A percentile compares a stretch with the other conserved stretches of the same genome.
Conservation (phyloP, 441 rosid genomes). For the Erodium trifolium region DNA sequence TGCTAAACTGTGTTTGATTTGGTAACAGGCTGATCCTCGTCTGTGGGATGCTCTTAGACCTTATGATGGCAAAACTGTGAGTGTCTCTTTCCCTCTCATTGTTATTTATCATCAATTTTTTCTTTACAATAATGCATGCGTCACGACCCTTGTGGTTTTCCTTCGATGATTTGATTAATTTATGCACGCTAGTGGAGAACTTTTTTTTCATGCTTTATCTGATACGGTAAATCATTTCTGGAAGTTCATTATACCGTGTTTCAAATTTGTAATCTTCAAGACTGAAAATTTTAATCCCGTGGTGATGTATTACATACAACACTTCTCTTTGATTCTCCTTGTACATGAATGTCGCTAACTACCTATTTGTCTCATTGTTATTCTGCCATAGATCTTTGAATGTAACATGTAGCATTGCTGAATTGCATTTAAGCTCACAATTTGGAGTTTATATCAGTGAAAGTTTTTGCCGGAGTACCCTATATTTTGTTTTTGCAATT, state of each 20-base stretch:
- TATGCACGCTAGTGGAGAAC: neutral
- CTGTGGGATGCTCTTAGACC: conserved; percentile 48
- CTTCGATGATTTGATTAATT: neutral
- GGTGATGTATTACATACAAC: too few species aligned
- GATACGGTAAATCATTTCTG: neutral
- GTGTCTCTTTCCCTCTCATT: conserved; percentile 15
- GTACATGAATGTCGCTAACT: too few species aligned
- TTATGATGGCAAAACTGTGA: conserved; percentile 67
- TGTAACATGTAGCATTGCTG: too few species aligned
- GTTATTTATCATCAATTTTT: neutral
- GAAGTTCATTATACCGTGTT: neutral
- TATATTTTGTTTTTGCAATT: too few species aligned
- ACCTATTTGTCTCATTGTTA: too few species aligned
- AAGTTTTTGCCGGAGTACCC: too few species aligned
- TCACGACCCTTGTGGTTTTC: neutral
- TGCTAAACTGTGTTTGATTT: neutral
- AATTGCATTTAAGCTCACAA: too few species aligned
- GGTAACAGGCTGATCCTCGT: conserved; percentile 41
- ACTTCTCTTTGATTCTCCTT: too few species aligned
- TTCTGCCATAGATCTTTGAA: too few species aligned
- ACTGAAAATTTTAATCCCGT: neutral
- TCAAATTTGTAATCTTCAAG: neutral
- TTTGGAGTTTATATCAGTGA: too few species aligned
- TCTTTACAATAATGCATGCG: neutral
- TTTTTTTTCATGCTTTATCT: neutral